Conservation (phyloP, 2,329 filamentous ascomycete genomes). For the Aureobasidium subglaciale region DNA sequence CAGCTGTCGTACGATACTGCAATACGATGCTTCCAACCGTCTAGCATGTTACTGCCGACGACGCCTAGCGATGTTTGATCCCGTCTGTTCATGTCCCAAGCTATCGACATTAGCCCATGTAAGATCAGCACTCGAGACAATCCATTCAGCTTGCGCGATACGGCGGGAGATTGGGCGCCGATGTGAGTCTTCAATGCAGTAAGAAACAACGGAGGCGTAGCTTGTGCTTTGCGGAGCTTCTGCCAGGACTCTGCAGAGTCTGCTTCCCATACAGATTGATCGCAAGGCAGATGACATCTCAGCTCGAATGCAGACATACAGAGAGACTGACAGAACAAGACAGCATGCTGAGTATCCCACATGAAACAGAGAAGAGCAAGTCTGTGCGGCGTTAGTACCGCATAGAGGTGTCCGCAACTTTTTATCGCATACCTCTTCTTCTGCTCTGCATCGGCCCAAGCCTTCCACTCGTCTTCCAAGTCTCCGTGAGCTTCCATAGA, state of each 20-base stretch:
- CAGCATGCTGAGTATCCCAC: constrained; percentile 60
- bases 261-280: constrained; percentile 52
- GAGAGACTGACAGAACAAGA: constrained; percentile 58
- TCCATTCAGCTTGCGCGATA: constrained; percentile 36
- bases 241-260: constrained; percentile 46
- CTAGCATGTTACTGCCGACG: constrained; percentile 29
- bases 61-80: constrained; percentile 53
- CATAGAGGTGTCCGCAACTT: neutral
- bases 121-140: constrained; percentile 50
- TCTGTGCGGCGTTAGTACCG: constrained; percentile 22
- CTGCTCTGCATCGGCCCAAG: constrained; percentile 51
- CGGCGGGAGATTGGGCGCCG: constrained; percentile 31
- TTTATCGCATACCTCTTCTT: constrained; percentile 44
- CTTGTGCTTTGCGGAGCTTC: constrained; percentile 33
- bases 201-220: constrained; percentile 40
- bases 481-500: constrained; percentile 31
- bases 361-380: constrained; percentile 56
- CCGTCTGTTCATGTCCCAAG: constrained; percentile 55
- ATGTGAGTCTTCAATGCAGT: constrained; percentile 51
- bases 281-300: constrained; percentile 49
- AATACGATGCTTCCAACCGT: constrained; percentile 47
- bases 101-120: constrained; percentile 56
- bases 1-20: constrained; percentile 49
- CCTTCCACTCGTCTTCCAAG: constrained; percentile 43
- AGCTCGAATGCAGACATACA: constrained; percentile 62